Base-by-base conservation (phyloP, 1,284 basidiomycete species). In the Wolfiporia cocos region DNA sequence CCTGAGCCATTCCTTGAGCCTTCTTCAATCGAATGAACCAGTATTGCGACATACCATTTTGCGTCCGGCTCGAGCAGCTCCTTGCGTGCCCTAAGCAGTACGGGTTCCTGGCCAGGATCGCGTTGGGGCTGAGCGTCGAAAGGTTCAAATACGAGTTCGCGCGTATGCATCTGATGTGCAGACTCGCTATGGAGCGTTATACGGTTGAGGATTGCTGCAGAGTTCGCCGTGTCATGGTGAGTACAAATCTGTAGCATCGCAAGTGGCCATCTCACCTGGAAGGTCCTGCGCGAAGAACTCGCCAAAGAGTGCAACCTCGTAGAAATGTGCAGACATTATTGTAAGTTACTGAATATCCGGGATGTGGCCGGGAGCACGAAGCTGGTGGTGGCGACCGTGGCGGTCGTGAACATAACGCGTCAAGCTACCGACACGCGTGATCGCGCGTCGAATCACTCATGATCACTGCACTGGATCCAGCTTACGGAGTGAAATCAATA, bases 221-320 rank as follows among this genome's bases (percentile, higher is more conserved):
- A 34, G 77, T 14, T 29, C 26, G 14, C 9, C 14, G 14, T 29
- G 14, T 29, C 9, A 7, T 11, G 34, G 15, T 14, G 65, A 38
- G 73, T 28, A 28, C 26, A 9, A 14, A 7, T 28, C 26, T 9
- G 26, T 28, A 7, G 14, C 14, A 28, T 7, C 26, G 9, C 9
- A 61, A 11, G 23, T 1, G 43, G 3, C 17, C 14, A 14, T 23
- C 44, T 31, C 23, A 56, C 59, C 58, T 48, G 53, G 45, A 2
- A 67, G 57, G 33, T 68, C 65, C 29, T 62, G 56, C n/a, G 65
- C 42, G 47, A 63, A 67, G 67, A 88, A 87, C 54, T 86, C 84
- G 47, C 81, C 85, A 42, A 81, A 86, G 42, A 88, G 74, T 0
- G 83, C 81, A 42, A 88, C 81, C 66, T 88, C 86, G 54, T 87